These are phyloP conservation scores for Suhomyces bolitotheri DNA, from an alignment of 1,139 yeast genomes.

Conservation along the genomic window DNA sequence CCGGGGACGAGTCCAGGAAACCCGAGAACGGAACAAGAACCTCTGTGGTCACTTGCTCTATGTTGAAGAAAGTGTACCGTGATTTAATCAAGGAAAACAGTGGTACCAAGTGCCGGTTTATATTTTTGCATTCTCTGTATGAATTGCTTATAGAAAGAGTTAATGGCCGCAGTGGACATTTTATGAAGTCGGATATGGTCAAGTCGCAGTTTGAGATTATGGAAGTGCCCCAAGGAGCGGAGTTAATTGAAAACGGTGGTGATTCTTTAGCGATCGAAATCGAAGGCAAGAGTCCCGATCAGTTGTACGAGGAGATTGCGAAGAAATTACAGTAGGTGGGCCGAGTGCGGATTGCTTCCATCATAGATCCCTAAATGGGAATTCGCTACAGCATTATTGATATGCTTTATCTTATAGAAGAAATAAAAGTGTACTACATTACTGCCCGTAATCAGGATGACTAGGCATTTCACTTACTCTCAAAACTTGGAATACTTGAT, in stretches of 20 bases:
- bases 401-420: no score
- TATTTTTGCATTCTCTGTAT: slow-evolving; percentile 65
- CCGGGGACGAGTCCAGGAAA: slow-evolving; percentile 37
- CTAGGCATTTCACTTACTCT: no score
- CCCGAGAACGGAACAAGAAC: slow-evolving; percentile 25
- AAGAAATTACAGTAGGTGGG: slow-evolving; percentile 4
- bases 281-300: slow-evolving; percentile 40
- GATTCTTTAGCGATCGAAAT: slow-evolving; percentile 39
- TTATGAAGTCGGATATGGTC: slow-evolving; percentile 84
- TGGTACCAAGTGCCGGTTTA: slow-evolving; percentile 49
- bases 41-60: slow-evolving; percentile 78
- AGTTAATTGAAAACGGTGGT: slow-evolving; percentile 41
- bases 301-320: slow-evolving; percentile 25
- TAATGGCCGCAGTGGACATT: slow-evolving; percentile 65
- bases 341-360: no score
- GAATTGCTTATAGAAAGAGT: slow-evolving; percentile 65
- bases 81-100: slow-evolving; percentile 46
- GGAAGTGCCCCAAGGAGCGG: slow-evolving; percentile 61
- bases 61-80: slow-evolving; percentile 73
- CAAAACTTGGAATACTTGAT: no score
- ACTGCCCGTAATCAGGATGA: no score
- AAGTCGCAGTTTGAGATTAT: slow-evolving; percentile 71
- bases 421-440: no score
- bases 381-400: no score
- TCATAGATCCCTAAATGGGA: no score